Conservation (phyloP, 2,329 filamentous ascomycete species). For the Penicillium glabrum region DNA sequence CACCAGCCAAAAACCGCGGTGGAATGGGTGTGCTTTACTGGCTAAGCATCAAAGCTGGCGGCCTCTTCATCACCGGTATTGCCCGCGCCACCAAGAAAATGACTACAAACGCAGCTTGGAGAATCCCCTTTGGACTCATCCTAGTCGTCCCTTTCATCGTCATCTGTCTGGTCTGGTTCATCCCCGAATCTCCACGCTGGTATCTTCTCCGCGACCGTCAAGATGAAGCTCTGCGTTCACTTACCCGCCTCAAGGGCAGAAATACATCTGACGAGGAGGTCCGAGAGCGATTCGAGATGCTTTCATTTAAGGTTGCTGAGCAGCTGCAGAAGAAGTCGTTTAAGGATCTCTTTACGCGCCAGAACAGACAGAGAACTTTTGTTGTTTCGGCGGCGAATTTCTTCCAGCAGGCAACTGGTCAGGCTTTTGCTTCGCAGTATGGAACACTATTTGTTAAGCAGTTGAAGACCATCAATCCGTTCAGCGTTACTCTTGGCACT, state of each 20-base stretch:
- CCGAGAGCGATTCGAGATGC: background rate
- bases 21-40: slow-evolving; percentile 16
- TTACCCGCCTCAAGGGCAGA: slow-evolving; percentile 11
- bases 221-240: slow-evolving; percentile 25
- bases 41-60: slow-evolving; percentile 20
- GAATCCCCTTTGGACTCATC: slow-evolving; percentile 25
- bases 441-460: slow-evolving; percentile 14
- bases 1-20: slow-evolving; percentile 15
- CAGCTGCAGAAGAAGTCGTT: slow-evolving; percentile 10
- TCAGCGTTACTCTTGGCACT: slow-evolving; percentile 9
- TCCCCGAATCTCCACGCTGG: slow-evolving; percentile 34
- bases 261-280: slow-evolving; percentile 6
- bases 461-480: slow-evolving; percentile 16
- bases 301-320: slow-evolving; percentile 3
- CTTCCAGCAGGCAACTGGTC: slow-evolving; percentile 15
- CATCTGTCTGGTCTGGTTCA: slow-evolving; percentile 26
- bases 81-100: slow-evolving; percentile 19
- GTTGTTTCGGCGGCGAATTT: slow-evolving; percentile 10
- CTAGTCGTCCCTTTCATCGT: slow-evolving; percentile 21
- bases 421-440: slow-evolving; percentile 12
- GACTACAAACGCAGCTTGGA: slow-evolving; percentile 31
- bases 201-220: slow-evolving; percentile 27
- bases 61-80: slow-evolving; percentile 21
- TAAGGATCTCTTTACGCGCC: slow-evolving; percentile 17
- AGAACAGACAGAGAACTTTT: slow-evolving; percentile 13